Conservation (phyloP, 176 grass and related monocot species). For the Phoenix roebelenii region DNA sequence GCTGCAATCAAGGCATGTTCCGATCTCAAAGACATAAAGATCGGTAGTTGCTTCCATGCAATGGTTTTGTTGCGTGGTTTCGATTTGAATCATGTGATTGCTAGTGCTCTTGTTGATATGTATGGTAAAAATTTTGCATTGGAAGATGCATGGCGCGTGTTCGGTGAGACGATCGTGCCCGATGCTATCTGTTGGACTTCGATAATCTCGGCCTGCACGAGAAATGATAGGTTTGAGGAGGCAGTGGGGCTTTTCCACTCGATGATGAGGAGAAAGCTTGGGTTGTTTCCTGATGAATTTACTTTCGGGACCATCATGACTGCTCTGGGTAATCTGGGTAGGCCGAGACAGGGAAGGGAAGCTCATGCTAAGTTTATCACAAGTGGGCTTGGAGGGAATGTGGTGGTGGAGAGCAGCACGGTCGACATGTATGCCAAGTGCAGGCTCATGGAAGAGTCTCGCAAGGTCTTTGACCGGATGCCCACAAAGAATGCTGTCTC, state of each 20-base stretch:
- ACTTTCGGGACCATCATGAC: constrained; percentile 71
- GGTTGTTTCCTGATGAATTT: constrained; percentile 32
- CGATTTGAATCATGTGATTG: constrained; percentile 39
- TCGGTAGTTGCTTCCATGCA: constrained; percentile 60
- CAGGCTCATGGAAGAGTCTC: constrained; percentile 38
- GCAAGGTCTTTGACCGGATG: constrained; percentile 70
- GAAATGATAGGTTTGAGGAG: constrained; percentile 52
- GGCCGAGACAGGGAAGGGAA: constrained; percentile 45
- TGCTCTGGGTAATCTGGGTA: constrained; percentile 46
- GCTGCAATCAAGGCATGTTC: constrained; percentile 68
- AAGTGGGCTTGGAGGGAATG: constrained; percentile 52
- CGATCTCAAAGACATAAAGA: constrained; percentile 30
- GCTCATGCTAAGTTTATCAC: constrained; percentile 41
- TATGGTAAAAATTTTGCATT: constrained; percentile 35
- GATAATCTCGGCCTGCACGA: constrained; percentile 54
- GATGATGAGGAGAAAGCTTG: constrained; percentile 27
- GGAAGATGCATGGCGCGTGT: constrained; percentile 37
- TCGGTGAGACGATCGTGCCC: constrained; percentile 57
- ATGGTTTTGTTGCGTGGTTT: constrained; percentile 42
- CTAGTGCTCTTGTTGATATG: constrained; percentile 58
- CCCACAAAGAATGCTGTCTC: constrained; percentile 50
- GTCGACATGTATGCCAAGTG: constrained; percentile 87
- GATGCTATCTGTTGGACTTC: constrained; percentile 77
- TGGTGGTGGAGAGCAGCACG: constrained; percentile 77
- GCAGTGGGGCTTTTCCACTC: constrained; percentile 34